Conservation (phyloP, 2,329 filamentous ascomycete species). For the Leptographium radiaticola region DNA sequence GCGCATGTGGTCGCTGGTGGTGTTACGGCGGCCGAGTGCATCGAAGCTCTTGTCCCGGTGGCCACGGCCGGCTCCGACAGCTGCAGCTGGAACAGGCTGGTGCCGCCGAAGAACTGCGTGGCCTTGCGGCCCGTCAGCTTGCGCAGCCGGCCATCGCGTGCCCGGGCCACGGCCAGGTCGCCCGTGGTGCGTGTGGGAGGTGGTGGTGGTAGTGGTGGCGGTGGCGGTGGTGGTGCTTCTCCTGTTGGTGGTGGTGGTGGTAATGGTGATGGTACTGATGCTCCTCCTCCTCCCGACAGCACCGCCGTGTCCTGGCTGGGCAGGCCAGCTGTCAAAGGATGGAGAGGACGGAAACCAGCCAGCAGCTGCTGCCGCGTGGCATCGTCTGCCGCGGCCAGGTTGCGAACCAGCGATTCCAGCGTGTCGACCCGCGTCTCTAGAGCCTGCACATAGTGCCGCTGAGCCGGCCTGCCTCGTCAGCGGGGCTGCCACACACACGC, state of each 20-base stretch:
- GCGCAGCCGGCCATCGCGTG: conserved; percentile 22
- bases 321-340: background rate
- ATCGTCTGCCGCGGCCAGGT: background rate
- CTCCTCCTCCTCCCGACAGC: background rate
- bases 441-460: background rate
- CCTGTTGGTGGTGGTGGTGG: background rate
- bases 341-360: background rate
- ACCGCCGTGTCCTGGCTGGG: background rate
- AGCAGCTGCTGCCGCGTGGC: background rate
- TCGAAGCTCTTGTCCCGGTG: background rate
- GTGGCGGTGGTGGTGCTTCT: background rate
- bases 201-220: too few species aligned
- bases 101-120: conserved; percentile 34
- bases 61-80: conserved; percentile 8
- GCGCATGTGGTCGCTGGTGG: background rate
- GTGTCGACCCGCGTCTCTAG: background rate
- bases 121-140: conserved; percentile 24
- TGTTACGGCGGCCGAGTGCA: background rate
- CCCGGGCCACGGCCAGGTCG: conserved; percentile 13
- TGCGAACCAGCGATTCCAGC: background rate
- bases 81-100: conserved; percentile 29
- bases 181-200: background rate
- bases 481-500: background rate
- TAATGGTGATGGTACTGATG: too few species aligned
- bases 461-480: background rate